Base-by-base conservation (phyloP, 805 yeast genomes). In the Kazachstania kunashirensis region DNA sequence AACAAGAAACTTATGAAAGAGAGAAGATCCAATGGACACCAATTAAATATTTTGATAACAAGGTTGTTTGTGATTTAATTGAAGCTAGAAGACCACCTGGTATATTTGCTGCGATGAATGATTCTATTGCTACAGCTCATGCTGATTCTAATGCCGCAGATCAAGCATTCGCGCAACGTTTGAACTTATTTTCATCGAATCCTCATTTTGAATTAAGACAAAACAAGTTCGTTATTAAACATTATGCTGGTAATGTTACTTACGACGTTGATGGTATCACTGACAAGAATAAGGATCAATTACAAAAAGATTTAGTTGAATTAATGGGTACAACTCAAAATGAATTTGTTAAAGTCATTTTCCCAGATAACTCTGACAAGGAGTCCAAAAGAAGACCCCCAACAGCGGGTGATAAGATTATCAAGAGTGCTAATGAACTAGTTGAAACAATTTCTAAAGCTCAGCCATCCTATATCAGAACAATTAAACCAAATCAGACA, bases 11-110 rank as follows among this genome's bases (percentile, higher is more conserved):
- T 57, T 92, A 92, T 53, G 92, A 85, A 24, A 80, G 83, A 48
- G 99, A 92, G 61, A 83, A 85, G 62, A 92, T 92, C 58, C 73
- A 84, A 59, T 92, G 98, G 98, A 84, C 95, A 10, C 97, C 97
- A 16, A 92, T 92, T 53, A 83, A 92, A 45, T 92, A 86, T 61
- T 92, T 92, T 67, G 92, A 92, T 63, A 92, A 92, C 64, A 79
- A 89, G 62, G 80, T 92, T 47, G 98, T 92, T 21, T 92, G 97
- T 66, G 99, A 92, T 50, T 70, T 92, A 55, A 92, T 92, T 54
- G 99, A 92, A 63, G 81, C 84, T 20, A 75, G 76, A 42, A 76
- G 96, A 53, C 97, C 98, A 1, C 96, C 96, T 1, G 98, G 98
- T 41, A 71, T 92, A 30, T 88, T 92, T 66, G 94, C 97, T 2